Base-by-base conservation (phyloP, 2,329 filamentous ascomycete species). In the Aureobasidium sp. region DNA sequence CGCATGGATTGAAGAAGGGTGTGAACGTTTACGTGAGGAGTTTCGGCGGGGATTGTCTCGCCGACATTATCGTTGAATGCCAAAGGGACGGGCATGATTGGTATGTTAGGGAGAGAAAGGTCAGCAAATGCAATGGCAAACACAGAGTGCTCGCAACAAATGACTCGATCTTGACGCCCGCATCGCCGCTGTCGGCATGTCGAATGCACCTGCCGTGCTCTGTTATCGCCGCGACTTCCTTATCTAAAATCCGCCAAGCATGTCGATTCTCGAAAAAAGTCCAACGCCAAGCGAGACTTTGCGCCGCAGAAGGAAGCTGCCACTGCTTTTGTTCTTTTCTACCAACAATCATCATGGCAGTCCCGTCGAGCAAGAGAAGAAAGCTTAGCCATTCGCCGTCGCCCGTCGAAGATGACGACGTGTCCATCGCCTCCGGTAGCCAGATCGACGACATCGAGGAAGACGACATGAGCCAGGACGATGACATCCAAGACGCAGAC, bases 11-110 rank as follows among this genome's bases (percentile, higher is more conserved):
- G 12, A 45, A 15, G 14, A 15, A 29, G 2, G 5, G 41, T 2
- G 36, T 41, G 34, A 34, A 49, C 37, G 61, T 84, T 78, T 79
- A 91, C 88, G 79, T 93, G 89, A 63, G 87, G 84, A 62, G 89
- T 92, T 72, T 92, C 86, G 42, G 87, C 83, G 62, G 89, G 89
- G 64, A 93, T 89, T 5, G 89, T 84, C 70, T 88, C 86, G 69
- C 89, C 89, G 41, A 75, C 53, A 37, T 67, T 74, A 48, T 74
- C 67, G 56, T 74, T 73, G 67, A 70, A 72, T 1, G 71, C 67
- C 29, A 73, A 53, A 20, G 51, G 37, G 11, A 45, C 49, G 12
- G 61, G 65, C 65, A 67, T 64, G 42, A 22, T 58, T 20, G 11
- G 1, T 34, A 17, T 6, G 8, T 11, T 11, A 22, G 65, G 68